Conservation (phyloP, 331 rosid species). For the Ulmus americana region DNA sequence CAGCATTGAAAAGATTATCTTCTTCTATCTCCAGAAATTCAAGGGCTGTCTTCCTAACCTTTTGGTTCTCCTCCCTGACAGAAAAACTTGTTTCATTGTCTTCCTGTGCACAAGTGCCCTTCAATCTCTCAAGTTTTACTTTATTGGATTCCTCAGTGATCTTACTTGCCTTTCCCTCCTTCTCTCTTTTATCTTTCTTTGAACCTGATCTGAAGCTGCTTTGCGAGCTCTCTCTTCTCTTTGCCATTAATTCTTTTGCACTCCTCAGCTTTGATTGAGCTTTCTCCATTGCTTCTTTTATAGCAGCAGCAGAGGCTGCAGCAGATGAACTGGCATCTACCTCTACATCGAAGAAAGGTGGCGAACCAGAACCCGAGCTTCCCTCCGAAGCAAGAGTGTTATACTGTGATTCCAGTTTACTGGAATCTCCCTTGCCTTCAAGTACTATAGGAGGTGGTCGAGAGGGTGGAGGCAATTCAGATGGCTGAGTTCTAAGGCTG, state of each 20-base stretch:
- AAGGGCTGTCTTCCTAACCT: slow-evolving; percentile 35
- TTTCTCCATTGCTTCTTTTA: slow-evolving; percentile 57
- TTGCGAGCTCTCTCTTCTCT: slow-evolving; percentile 46
- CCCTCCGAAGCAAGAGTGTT: slow-evolving; percentile 41
- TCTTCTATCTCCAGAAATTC: slow-evolving; percentile 38
- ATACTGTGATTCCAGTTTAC: slow-evolving; percentile 32
- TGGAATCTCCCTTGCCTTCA: slow-evolving; percentile 35
- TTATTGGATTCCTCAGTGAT: slow-evolving; percentile 26
- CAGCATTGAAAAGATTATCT: slow-evolving; percentile 29
- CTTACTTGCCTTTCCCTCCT: slow-evolving; percentile 33
- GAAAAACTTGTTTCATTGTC: slow-evolving; percentile 27
- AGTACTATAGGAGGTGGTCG: slow-evolving; percentile 67
- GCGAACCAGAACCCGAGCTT: slow-evolving; percentile 43
- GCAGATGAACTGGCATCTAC: slow-evolving; percentile 81
- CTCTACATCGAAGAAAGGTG: slow-evolving; percentile 77
- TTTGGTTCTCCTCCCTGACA: slow-evolving; percentile 46
- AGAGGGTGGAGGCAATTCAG: slow-evolving; percentile 79
- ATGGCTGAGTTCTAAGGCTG: slow-evolving; percentile 74
- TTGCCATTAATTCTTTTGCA: slow-evolving; percentile 62
- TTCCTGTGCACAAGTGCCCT: slow-evolving; percentile 32
- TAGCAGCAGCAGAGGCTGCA: slow-evolving; percentile 57
- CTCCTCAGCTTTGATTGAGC: slow-evolving; percentile 49
- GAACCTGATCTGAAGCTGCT: slow-evolving; percentile 32
- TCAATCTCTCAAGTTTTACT: slow-evolving; percentile 37
- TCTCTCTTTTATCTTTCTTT: slow-evolving; percentile 31